Evolutionary conservation across 441 rosid genomes (phyloP).

Genomic region (Populus hybrid): DNA sequence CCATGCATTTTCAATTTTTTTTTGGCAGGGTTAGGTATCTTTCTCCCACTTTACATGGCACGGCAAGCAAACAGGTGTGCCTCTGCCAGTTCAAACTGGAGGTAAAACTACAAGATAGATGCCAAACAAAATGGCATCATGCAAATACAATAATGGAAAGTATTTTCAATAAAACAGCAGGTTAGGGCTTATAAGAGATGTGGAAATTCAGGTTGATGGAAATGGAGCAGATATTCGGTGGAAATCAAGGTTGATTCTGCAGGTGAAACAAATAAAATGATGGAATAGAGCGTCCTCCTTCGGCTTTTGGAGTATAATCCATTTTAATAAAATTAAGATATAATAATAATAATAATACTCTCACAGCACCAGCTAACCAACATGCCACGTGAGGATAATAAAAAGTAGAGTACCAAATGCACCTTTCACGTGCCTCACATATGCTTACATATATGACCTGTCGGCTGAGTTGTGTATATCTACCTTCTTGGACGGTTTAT

Average conservation of each 20-base stretch:
- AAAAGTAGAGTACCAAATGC: neutral
- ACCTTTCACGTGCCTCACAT: constrained; percentile 41
- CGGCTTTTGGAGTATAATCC: neutral
- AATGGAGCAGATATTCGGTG: neutral
- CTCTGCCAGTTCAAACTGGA: no score
- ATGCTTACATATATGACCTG: constrained; percentile 22
- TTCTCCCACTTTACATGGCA: neutral
- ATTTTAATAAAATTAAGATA: neutral
- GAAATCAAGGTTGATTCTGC: neutral
- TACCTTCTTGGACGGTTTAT: neutral
- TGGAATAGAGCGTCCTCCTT: neutral
- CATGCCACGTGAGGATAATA: no score
- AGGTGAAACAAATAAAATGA: neutral
- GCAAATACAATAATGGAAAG: neutral
- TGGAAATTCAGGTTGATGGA: neutral
- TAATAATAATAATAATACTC: neutral
- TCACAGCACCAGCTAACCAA: neutral
- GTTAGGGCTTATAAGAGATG: neutral
- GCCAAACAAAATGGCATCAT: no score
- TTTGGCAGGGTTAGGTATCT: neutral
- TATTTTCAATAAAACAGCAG: neutral
- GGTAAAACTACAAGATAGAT: no score
- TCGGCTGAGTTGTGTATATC: constrained; percentile 25
- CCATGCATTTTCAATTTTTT: neutral
- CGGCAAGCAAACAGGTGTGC: no score